These are phyloP conservation scores for Ceratobasidium sp. DNA, from an alignment of 1,284 basidiomycete species.

Conservation along the genomic window DNA sequence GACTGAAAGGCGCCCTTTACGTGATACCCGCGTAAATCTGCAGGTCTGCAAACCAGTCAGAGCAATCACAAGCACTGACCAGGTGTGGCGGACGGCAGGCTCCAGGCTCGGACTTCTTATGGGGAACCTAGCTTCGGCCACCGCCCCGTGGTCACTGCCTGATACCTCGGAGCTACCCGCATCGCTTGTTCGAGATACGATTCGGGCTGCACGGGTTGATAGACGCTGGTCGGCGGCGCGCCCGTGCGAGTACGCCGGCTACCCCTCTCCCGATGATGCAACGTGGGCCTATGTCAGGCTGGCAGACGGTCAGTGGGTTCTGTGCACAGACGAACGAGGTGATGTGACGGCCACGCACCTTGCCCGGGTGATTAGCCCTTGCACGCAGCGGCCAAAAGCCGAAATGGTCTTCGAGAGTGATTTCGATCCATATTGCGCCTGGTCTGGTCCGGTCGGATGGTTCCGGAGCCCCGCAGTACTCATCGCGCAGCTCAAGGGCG, in stretches of 20 bases:
- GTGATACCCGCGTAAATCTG: not conserved
- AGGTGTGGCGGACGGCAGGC: conserved; percentile 27
- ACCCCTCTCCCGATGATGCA: not conserved
- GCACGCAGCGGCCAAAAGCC: conserved; percentile 5
- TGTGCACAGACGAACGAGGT: conserved; percentile 27
- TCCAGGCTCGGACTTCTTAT: conserved; percentile 23
- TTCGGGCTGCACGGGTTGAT: conserved; percentile 34
- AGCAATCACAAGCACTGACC: conserved; percentile 6
- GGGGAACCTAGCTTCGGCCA: not conserved
- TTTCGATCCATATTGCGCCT: conserved; percentile 24
- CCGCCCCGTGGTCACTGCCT: not conserved
- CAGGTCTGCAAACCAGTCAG: conserved; percentile 29
- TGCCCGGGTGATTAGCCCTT: conserved; percentile 10
- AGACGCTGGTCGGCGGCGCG: conserved; percentile 37
- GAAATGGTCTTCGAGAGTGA: not conserved
- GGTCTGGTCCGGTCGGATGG: conserved; percentile 33
- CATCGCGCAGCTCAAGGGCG: conserved; percentile 23
- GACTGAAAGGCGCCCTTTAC: not conserved
- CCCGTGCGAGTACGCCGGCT: not conserved
- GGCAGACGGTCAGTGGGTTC: conserved; percentile 22
- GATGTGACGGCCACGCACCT: conserved; percentile 34
- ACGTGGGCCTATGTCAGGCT: conserved; percentile 21
- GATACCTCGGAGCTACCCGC: conserved; percentile 23
- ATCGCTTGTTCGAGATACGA: conserved; percentile 11
- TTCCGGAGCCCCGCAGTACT: conserved; percentile 30